Base-by-base conservation (phyloP, 768 basidiomycete species). In the Tricholoma saponaceum region DNA sequence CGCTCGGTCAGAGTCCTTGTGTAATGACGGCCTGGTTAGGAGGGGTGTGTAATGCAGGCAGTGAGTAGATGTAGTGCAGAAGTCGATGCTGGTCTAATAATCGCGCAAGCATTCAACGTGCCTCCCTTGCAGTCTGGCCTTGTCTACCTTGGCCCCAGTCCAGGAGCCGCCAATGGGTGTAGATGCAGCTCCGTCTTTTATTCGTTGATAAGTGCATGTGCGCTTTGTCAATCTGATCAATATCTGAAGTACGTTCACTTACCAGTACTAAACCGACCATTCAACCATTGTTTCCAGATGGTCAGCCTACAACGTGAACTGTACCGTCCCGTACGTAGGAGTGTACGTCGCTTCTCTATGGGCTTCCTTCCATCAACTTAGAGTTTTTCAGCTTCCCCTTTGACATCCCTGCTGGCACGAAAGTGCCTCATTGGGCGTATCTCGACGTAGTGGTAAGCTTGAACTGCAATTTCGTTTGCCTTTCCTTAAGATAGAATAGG, bases 391-490 rank as follows among this genome's bases (percentile, higher is more conserved):
- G 79, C 46, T 79, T 72, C 62, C 58, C 61, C 3, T 59, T 62
- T 30, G 60, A 62, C 28, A 76, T 84, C 47, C 83, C 82, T 13
- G 12, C 62, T 10, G 69, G 59, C n/a, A 77, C 75, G 3, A 64
- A 60, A 9, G 75, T 84, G 5, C 83, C 82, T 5, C 67, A 74
- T 41, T 84, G 78, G 65, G 82, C 83, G 0, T 84, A 79, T 60
- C 65, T 74, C 16, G 67, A 80, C 64, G 71, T 80, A 39, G 63
- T 69, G 43, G 79, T 78, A 64, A 54, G 66, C 58, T 7, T 23
- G 37, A 37, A 50, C 44, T 8, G 35, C 9, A n/a, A 16, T 3
- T 51, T n/a, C 0, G 37, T 33, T 5, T 25, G 28, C 26, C 51
- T 44, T 35, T 28, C 51, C 28, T 51, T 50, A 47, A 33, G 22